phyloP scores from a whole-genome alignment of 1,139 yeast genomes.

The Candida neerlandica region DNA sequence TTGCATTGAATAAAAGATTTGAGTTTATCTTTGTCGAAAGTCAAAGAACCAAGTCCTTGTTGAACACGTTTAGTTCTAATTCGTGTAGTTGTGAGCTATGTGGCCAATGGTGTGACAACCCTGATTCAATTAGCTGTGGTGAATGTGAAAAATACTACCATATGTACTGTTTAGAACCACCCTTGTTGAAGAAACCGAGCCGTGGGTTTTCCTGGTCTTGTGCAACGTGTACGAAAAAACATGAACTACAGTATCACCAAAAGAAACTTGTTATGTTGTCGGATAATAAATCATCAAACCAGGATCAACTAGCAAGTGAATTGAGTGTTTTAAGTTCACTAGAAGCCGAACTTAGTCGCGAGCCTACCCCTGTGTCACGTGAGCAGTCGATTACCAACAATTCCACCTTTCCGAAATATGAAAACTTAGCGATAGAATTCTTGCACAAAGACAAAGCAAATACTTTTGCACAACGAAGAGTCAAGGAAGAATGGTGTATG shows the following conservation, averaged over 20 bases:
- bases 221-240: constrained; percentile 65
- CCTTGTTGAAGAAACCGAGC: constrained; percentile 75
- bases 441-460: constrained; percentile 45
- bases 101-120: constrained; percentile 74
- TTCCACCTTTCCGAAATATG: constrained; percentile 53
- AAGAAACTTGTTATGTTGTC: constrained; percentile 44
- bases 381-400: constrained; percentile 8
- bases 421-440: constrained; percentile 58
- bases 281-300: constrained; percentile 47
- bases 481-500: constrained; percentile 75
- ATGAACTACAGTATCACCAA: constrained; percentile 30
- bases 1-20: constrained; percentile 67
- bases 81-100: constrained; percentile 68
- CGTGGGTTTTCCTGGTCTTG: constrained; percentile 96
- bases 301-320: constrained; percentile 31
- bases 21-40: constrained; percentile 76
- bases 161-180: constrained; percentile 86
- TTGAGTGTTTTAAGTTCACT: constrained; percentile 24
- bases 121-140: constrained; percentile 82
- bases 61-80: constrained; percentile 59
- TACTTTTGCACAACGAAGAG: constrained; percentile 50
- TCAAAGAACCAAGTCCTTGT: constrained; percentile 65
- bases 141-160: constrained; percentile 73
- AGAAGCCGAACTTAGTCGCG: constrained; percentile 12
- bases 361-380: constrained; percentile 4